Percentiles rank a stretch among this genome's conserved stretches.
These are phyloP conservation scores for Psilocybe subaeruginosa DNA, from an alignment of 768 basidiomycete species.

Conservation along the genomic window DNA sequence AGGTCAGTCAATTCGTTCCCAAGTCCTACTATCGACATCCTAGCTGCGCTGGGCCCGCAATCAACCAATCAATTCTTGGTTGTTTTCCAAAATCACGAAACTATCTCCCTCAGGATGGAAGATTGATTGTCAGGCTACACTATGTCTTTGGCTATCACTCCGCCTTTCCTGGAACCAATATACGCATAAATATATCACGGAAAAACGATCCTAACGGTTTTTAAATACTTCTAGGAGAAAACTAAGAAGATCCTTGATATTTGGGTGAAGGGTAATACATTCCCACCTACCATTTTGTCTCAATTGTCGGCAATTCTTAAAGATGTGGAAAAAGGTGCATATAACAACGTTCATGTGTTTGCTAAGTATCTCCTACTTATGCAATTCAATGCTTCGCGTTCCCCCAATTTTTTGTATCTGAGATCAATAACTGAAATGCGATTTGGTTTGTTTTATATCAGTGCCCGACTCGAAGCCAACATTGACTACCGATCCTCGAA, in stretches of 20 bases:
- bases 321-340: constrained; percentile 86
- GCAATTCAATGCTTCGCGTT: constrained; percentile 62
- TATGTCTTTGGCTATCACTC: no score
- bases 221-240: constrained; percentile 79
- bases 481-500: constrained; percentile 30
- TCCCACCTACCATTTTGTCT: constrained; percentile 75
- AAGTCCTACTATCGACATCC: background rate
- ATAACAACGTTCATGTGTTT: constrained; percentile 68
- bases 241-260: constrained; percentile 97
- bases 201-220: constrained; percentile 39
- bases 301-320: constrained; percentile 73
- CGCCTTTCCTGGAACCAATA: no score
- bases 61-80: background rate
- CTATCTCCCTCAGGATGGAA: no score
- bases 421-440: constrained; percentile 70
- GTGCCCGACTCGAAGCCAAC: constrained; percentile 42
- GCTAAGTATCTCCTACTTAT: constrained; percentile 78
- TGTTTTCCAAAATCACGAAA: no score
- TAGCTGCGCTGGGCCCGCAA: background rate
- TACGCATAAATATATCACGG: no score
- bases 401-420: constrained; percentile 45
- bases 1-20: constrained; percentile 65
- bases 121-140: no score
- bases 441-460: constrained; percentile 62
- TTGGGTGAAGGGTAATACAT: constrained; percentile 91